phyloP scores from a whole-genome alignment of 495 filamentous ascomycete genomes.

The Antarctomyces pellizariae region DNA sequence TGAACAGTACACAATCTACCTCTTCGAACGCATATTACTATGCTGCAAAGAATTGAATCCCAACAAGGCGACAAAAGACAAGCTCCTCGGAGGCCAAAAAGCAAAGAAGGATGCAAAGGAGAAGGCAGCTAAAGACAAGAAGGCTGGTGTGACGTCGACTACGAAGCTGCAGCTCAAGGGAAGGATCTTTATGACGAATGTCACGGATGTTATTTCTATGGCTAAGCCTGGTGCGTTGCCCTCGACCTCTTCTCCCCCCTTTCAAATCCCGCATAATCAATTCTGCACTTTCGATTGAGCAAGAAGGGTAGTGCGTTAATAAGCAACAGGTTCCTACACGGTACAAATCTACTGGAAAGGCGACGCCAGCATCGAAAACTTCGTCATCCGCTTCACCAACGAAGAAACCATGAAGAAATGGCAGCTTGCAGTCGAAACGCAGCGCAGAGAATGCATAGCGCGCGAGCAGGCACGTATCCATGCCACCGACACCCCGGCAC shows the following conservation, averaged over 20 bases:
- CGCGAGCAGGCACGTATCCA: too few relatives aligned
- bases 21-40: constrained; percentile 85
- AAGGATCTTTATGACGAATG: constrained; percentile 97
- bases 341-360: constrained; percentile 99
- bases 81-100: constrained; percentile 40
- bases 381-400: constrained; percentile 74
- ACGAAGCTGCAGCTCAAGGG: constrained; percentile 82
- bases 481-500: constrained; percentile 16
- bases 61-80: constrained; percentile 52
- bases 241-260: background rate
- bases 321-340: constrained; percentile 68
- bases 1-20: constrained; percentile 84
- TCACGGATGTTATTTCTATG: constrained; percentile 72
- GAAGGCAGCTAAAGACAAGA: constrained; percentile 44
- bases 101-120: constrained; percentile 46
- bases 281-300: background rate
- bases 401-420: constrained; percentile 86
- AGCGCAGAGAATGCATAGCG: constrained; percentile 31
- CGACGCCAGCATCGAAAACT: constrained; percentile 87
- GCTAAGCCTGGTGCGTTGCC: constrained; percentile 49
- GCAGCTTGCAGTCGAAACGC: constrained; percentile 38
- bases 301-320: background rate
- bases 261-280: constrained; percentile 5
- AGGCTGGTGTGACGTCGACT: constrained; percentile 47
- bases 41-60: constrained; percentile 91